phyloP scores from a whole-genome alignment of 2,329 filamentous ascomycete species.

The Colletotrichum nymphaeae region DNA sequence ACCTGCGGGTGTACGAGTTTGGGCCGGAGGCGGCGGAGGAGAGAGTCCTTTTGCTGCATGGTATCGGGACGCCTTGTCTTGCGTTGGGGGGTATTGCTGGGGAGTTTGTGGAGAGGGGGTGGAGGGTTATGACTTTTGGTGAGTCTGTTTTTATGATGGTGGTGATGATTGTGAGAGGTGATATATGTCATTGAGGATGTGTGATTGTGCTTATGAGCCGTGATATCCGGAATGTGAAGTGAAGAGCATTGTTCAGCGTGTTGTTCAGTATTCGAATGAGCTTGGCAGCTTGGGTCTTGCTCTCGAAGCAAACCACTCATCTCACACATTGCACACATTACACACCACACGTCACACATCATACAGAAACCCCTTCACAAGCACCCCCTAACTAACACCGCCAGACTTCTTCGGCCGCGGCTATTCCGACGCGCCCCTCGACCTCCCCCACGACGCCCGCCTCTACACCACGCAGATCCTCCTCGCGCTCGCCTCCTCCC shows the following conservation, averaged over 20 bases:
- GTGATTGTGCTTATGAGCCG: no score
- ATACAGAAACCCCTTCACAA: not conserved
- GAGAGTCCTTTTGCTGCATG: conserved; percentile 82
- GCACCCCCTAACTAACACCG: not conserved
- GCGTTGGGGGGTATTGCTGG: conserved; percentile 75
- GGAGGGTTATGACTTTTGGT: conserved; percentile 83
- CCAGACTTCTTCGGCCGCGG: conserved; percentile 81
- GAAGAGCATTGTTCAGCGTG: not conserved
- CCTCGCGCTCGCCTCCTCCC: conserved; percentile 72
- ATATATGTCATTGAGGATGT: not conserved
- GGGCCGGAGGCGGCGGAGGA: conserved; percentile 77
- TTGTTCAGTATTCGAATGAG: not conserved
- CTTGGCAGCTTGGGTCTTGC: not conserved
- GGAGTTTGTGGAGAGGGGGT: conserved; percentile 73
- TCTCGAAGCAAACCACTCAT: not conserved
- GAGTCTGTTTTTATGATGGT: conserved; percentile 44
- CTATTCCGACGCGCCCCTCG: conserved; percentile 76
- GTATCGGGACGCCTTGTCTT: conserved; percentile 83
- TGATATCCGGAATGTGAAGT: not conserved
- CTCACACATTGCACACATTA: not conserved
- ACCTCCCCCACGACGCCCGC: conserved; percentile 69
- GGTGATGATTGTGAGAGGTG: not conserved
- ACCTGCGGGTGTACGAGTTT: conserved; percentile 82
- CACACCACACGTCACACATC: not conserved
- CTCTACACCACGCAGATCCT: conserved; percentile 76